Base-by-base conservation (phyloP, 345 rosid genomes). In the Lumnitzera racemosa region DNA sequence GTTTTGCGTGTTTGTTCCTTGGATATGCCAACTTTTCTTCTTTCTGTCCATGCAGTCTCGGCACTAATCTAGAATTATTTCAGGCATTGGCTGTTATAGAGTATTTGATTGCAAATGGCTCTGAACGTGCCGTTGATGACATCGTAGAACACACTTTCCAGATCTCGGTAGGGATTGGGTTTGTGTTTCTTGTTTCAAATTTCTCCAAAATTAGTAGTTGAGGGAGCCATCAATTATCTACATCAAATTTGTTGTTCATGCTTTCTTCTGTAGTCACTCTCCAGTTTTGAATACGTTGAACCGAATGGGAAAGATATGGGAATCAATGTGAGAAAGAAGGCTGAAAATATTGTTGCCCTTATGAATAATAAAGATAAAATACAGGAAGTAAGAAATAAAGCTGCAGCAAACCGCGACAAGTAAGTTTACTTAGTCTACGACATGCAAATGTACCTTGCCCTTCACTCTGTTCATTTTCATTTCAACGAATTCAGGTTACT, bases 81-180 rank as follows among this genome's bases (percentile, higher is more conserved):
- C 85, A 94, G 99, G 90, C 96, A 69, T 67, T 90, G 75, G 74
- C 97, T 68, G 99, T 95, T 62, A 75, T 90, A 55, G 99, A 95
- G 65, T 90, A 88, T 78, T 78, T 95, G 80, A 74, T 95, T 66
- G 85, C 95, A 56, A 89, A 95, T 61, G 99, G 99, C 65, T 95
- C 99, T n/a, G 97, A 94, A 56, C 87, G 92, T 68, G 99, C 96
- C 0, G 95, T 90, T 55, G 99, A 95, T 69, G 99, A 90, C 65
- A 90, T 95, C 62, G 83, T 90, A 36, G 99, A 94, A 70, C 99
- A 95, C 61, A 88, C 96, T 54, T 90, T 73, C 77, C 99, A 88
- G 82, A 88, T 95, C 63, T 88, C 97, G 55, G 99, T 95, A 68
- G 83, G 97, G 72, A 51, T 52, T 46, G 31, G 15, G 63, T 31